These are phyloP conservation scores for Zoysia matrella DNA, from an alignment of 202 grass and related monocot species.

Conservation along the genomic window DNA sequence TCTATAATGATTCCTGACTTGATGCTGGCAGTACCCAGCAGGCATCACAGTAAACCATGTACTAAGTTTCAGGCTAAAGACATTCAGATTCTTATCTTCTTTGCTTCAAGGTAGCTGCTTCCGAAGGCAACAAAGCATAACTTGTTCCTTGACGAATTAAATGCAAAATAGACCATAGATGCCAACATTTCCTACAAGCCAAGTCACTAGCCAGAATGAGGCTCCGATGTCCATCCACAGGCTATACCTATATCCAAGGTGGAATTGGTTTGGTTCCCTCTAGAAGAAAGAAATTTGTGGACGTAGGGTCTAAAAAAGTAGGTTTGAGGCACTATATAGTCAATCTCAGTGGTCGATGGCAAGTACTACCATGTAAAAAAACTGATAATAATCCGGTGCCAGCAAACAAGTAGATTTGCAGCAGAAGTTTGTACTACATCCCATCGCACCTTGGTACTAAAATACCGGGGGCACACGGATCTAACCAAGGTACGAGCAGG, in stretches of 20 bases:
- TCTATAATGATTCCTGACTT: background rate
- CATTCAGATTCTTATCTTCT: slow-evolving; percentile 2
- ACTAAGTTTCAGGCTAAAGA: slow-evolving; percentile 2
- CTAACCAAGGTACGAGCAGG: background rate
- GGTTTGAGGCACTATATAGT: background rate
- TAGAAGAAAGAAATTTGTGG: background rate
- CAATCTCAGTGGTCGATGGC: too few relatives aligned
- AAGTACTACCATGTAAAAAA: too few relatives aligned
- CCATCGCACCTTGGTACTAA: background rate
- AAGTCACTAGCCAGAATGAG: background rate
- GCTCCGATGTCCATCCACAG: background rate
- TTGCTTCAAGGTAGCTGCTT: slow-evolving; percentile 32
- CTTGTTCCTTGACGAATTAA: background rate
- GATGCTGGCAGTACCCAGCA: background rate
- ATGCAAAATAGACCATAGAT: background rate
- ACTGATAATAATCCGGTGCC: background rate
- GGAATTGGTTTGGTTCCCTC: background rate
- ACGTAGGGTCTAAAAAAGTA: background rate
- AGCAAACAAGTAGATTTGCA: background rate
- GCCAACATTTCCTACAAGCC: too few relatives aligned
- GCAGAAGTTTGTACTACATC: background rate
- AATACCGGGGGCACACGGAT: slow-evolving; percentile 23
- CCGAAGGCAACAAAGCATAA: background rate
- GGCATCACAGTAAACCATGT: slow-evolving; percentile 5
- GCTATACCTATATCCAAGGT: background rate